Conservation (phyloP, 176 grass and related monocot genomes). For the Cenchrus fungigraminus region DNA sequence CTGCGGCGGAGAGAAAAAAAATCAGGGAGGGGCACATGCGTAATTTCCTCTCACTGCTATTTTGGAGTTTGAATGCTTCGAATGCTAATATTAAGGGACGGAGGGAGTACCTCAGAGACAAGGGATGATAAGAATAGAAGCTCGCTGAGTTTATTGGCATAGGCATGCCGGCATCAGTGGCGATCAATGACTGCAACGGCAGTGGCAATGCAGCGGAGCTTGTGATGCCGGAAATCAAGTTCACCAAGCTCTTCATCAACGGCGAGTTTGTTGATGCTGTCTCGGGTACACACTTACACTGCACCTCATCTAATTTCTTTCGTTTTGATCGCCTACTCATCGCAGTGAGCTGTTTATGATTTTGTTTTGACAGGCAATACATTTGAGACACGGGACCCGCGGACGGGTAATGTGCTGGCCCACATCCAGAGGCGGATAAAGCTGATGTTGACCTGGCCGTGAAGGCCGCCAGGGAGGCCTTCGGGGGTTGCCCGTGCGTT, state of each 20-base stretch:
- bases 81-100: too few species aligned
- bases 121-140: too few species aligned
- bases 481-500: too few species aligned
- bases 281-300: constrained; percentile 47
- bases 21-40: too few species aligned
- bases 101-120: too few species aligned
- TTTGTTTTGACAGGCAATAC: constrained; percentile 45
- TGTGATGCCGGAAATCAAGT: constrained; percentile 78
- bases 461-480: constrained; percentile 70
- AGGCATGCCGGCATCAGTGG: background rate
- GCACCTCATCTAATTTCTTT: too few species aligned
- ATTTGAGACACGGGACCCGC: constrained; percentile 69
- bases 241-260: constrained; percentile 94
- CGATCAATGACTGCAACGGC: constrained; percentile 22
- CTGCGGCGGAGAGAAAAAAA: too few species aligned
- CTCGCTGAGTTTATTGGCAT: too few species aligned
- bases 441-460: constrained; percentile 77
- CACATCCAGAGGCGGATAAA: constrained; percentile 60
- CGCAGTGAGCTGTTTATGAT: too few species aligned
- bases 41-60: too few species aligned
- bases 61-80: too few species aligned
- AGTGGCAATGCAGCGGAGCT: background rate
- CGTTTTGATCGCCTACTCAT: too few species aligned
- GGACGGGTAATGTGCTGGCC: constrained; percentile 68
- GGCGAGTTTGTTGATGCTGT: constrained; percentile 80